Base-by-base conservation (phyloP, 108 stramenopile species). In the Nitzschia palea region DNA sequence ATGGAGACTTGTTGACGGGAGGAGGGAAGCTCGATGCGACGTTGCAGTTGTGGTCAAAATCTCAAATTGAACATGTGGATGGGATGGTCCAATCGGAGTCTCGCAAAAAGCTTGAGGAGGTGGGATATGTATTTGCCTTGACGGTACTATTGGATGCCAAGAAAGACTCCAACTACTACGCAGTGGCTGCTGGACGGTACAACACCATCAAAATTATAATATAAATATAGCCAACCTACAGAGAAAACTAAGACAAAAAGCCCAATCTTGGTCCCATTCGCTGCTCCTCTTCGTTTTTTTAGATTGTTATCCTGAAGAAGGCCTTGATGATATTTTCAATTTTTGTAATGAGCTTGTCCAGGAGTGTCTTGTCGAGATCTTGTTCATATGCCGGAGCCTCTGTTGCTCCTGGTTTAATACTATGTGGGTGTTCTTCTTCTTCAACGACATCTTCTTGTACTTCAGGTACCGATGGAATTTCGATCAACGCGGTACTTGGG, bases 11-110 rank as follows among this genome's bases (percentile, higher is more conserved):
- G 8, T 29, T 80, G 35, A 79, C 83, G 3, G 74, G 66, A 0
- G 83, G 83, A 37, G 83, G 83, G 3, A 84, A 80, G 52, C 35
- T 71, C 18, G 84, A 85, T 65, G 84, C 84, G 6, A 81, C 71
- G 12, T 44, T 77, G 1, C 55, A 69, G 20, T 26, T 81, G 9
- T 85, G 84, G 84, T 40, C 60, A 5, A 15, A 25, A 15, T 27
- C 51, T 10, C 55, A 76, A 43, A 31, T 79, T 18, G 2, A 20
- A 0, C 23, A 29, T 25, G 36, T 20, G 17, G 53, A 67, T 23
- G 14, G 25, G 25, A 56, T 0, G 4, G 22, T 29, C 15, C 17
- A 18, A 32, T 29, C 2, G 17, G 12, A 1, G 25, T 53, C 22
- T 48, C 58, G 25, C 31, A 50, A 44, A 43, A 51, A 65, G 17